Conservation (phyloP, 129 eudicot species). For the Solidago caesia region DNA sequence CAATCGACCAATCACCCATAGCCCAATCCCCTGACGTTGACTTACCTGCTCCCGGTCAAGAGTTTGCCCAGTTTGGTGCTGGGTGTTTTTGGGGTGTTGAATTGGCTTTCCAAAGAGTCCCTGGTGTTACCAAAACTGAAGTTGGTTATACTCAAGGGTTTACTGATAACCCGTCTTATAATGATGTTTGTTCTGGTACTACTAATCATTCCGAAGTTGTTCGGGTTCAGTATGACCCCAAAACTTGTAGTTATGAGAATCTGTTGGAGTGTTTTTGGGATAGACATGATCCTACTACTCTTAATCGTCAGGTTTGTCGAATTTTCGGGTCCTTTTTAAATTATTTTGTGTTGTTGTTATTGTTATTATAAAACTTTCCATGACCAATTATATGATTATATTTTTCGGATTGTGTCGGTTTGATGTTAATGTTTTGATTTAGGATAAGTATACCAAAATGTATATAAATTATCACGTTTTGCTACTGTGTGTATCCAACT, state of each 20-base stretch:
- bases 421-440: too few species aligned
- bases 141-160: constrained; percentile 76
- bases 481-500: too few species aligned
- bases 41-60: constrained; percentile 66
- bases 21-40: constrained; percentile 81
- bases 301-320: constrained; percentile 68
- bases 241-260: constrained; percentile 46
- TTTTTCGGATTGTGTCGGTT: too few species aligned
- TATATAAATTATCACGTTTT: too few species aligned
- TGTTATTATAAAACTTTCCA: too few species aligned
- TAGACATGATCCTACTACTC: constrained; percentile 89
- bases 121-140: constrained; percentile 79
- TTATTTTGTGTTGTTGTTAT: too few species aligned
- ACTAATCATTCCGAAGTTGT: constrained; percentile 81
- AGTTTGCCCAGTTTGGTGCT: constrained; percentile 83
- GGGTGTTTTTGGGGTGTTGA: constrained; percentile 96
- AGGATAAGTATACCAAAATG: too few species aligned
- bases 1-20: constrained; percentile 43
- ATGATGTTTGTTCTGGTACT: constrained; percentile 71
- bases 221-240: constrained; percentile 79
- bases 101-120: constrained; percentile 78
- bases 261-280: constrained; percentile 77
- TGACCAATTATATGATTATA: too few species aligned
- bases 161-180: constrained; percentile 63
- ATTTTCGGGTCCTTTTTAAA: background rate